Base-by-base conservation (phyloP, 225 moss, liverwort and hornwort genomes). In the Climacium dendroides region DNA sequence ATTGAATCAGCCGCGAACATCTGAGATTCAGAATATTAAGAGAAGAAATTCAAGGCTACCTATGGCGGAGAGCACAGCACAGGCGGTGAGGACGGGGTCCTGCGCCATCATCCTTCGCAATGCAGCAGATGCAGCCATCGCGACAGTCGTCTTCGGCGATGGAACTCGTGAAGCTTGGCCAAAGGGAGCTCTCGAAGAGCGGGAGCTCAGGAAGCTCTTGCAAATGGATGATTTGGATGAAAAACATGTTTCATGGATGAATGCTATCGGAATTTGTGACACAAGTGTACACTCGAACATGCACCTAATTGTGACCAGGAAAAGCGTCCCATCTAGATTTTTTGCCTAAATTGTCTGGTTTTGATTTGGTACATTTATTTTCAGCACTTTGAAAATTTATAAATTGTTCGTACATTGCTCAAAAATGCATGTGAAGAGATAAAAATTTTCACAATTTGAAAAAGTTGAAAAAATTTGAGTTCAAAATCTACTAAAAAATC, bases 31-130 rank as follows among this genome's bases (percentile, higher is more conserved):
- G 67, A 70, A 67, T 53, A 20, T 72, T 34, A 48, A 70, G 41
- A 66, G 29, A 45, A 6, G 59, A 59, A 65, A 55, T 22, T n/a
- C 5, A 9, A 81, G 20, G 58, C 47, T 80, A 94, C 94, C 92
- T 25, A 94, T 94, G 87, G 87, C 89, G 20, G 94, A 88, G 78
- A 94, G 92, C 65, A 92, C 85, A 65, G 88, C 87, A 79, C 91
- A 94, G 35, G 92, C 94, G n/a, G 89, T 63, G 8, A 94, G 91
- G 26, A 94, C 94, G 74, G 93, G 94, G 76, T 94, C 94, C 69
- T 86, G 91, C 83, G 92, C 94, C 88, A 94, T 85, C 64, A 91
- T 7, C 72, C 89, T 84, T 6, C 93, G 89, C 43, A 93, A 63
- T 17, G 81, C 67, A 28, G 88, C 89, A 54, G 91, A 89, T 30